Percentiles rank a stretch among this genome's conserved stretches.
These are phyloP conservation scores for Mortierella sp. DNA, from an alignment of 371 early-diverging fungal genomes.

Conservation along the genomic window DNA sequence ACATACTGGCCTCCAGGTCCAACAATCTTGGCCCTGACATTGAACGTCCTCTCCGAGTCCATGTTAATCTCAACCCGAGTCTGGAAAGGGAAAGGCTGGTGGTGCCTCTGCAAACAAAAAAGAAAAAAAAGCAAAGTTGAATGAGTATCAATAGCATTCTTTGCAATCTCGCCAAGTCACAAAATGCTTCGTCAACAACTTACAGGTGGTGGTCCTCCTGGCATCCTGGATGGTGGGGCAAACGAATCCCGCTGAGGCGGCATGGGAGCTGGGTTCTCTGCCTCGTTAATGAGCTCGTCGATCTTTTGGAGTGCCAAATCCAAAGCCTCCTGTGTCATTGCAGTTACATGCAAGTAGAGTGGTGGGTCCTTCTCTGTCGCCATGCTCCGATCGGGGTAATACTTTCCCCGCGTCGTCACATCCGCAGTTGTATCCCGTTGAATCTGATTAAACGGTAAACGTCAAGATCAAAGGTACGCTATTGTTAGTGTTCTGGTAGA, in stretches of 20 bases:
- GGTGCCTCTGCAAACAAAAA: conserved; percentile 45
- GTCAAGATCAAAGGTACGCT: background rate
- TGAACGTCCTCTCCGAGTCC: conserved; percentile 79
- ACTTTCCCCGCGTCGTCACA: conserved; percentile 88
- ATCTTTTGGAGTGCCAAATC: conserved; percentile 80
- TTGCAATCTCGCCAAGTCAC: background rate
- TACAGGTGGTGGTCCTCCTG: conserved; percentile 44
- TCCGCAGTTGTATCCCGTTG: conserved; percentile 83
- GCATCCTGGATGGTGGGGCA: conserved; percentile 24
- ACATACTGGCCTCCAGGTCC: conserved; percentile 89
- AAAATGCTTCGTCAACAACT: background rate
- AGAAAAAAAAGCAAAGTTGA: background rate
- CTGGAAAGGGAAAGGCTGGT: conserved; percentile 58
- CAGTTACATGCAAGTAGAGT: conserved; percentile 82
- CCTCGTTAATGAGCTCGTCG: conserved; percentile 79
- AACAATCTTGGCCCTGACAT: conserved; percentile 87
- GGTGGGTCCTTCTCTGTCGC: conserved; percentile 86
- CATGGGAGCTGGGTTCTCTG: conserved; percentile 46
- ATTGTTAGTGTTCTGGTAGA: background rate
- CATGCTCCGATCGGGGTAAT: conserved; percentile 78
- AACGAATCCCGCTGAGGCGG: conserved; percentile 50
- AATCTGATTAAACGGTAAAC: conserved; percentile 54
- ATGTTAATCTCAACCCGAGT: conserved; percentile 82
- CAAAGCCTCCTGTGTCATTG: conserved; percentile 73
- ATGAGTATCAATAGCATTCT: background rate